phyloP scores from a whole-genome alignment of 169 alveolate genomes.

The Plasmodium falciparum region DNA sequence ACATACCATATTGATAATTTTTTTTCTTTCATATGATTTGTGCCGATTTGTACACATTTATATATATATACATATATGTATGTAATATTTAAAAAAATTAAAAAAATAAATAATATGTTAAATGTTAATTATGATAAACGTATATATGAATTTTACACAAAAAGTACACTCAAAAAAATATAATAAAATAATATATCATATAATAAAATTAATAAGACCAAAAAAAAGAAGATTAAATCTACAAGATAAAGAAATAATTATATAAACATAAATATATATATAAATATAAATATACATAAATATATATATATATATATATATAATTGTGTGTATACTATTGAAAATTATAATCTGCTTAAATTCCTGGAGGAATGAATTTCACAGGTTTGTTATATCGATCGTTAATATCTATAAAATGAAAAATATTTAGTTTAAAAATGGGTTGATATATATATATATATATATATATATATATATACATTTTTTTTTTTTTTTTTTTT shows the following conservation, averaged over 20 bases:
- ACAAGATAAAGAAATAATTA: not conserved
- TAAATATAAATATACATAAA: not conserved
- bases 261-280: not conserved
- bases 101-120: too few species aligned
- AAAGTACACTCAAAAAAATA: too few species aligned
- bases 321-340: not conserved
- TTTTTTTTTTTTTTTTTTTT: not conserved
- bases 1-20: too few species aligned
- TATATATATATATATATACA: too few species aligned
- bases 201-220: not conserved
- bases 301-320: not conserved
- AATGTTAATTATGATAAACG: too few species aligned
- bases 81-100: too few species aligned
- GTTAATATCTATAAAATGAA: conserved; percentile 31
- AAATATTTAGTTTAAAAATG: not conserved
- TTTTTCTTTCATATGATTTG: too few species aligned
- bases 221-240: not conserved
- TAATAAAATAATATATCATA: not conserved
- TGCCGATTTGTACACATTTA: too few species aligned
- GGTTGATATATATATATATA: not conserved
- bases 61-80: too few species aligned
- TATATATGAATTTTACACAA: too few species aligned
- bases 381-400: conserved; percentile 67
- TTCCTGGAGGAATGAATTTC: conserved; percentile 75
- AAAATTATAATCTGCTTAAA: not conserved